A percentile compares a stretch with the other conserved stretches of the same genome.
Evolutionary conservation across 2,329 filamentous ascomycete species (phyloP).

Genomic region (Dactylellina cionopaga): DNA sequence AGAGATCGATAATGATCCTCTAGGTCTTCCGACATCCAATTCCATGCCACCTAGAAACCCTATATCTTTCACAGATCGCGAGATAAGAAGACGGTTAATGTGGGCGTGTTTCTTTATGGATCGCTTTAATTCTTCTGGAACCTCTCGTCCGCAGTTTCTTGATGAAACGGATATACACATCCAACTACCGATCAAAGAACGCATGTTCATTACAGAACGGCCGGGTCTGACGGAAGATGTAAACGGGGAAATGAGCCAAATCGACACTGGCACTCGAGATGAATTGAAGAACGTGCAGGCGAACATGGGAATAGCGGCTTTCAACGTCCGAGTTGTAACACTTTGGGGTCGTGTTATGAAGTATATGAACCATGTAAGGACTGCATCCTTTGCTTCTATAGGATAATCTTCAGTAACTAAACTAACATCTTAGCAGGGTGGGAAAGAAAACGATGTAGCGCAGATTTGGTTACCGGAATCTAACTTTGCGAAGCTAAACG

Average conservation of each 20-base stretch:
- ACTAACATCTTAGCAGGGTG: conserved; percentile 66
- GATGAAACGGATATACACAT: conserved; percentile 89
- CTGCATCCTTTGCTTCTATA: neutral
- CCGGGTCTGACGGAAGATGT: conserved; percentile 86
- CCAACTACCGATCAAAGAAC: conserved; percentile 89
- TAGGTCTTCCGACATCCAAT: conserved; percentile 62
- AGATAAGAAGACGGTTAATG: conserved; percentile 93
- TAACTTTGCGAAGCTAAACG: conserved; percentile 75
- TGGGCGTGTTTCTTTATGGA: conserved; percentile 99
- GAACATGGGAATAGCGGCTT: conserved; percentile 94
- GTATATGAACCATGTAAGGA: conserved; percentile 77
- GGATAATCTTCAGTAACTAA: neutral
- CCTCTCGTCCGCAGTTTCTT: conserved; percentile 89
- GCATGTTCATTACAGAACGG: conserved; percentile 89
- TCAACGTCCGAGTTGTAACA: conserved; percentile 84
- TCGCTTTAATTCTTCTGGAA: conserved; percentile 94
- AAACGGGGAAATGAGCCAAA: conserved; percentile 74
- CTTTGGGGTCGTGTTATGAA: conserved; percentile 90
- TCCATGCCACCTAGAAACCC: conserved; percentile 10
- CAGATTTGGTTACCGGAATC: conserved; percentile 87
- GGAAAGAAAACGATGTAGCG: conserved; percentile 78
- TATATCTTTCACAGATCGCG: conserved; percentile 88
- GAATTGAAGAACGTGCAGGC: conserved; percentile 69
- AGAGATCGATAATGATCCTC: conserved; percentile 84
- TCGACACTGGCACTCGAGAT: conserved; percentile 69